Percentiles rank a stretch among this genome's conserved stretches.
Conservation (phyloP, 2,329 filamentous ascomycete species). For the Simplicillium sp. region DNA sequence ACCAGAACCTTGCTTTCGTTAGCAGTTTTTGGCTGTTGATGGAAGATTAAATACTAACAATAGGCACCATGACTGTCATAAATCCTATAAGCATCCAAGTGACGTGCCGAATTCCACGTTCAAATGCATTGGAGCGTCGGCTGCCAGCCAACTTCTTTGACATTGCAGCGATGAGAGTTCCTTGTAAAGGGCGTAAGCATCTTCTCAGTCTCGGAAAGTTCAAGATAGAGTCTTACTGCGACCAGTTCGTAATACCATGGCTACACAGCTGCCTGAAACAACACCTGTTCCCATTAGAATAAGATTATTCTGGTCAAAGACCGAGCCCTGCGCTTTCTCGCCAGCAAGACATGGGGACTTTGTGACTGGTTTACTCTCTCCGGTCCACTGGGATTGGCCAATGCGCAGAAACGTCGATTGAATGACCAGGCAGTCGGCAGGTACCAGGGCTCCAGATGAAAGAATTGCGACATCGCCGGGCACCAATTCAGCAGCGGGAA, state of each 20-base stretch:
- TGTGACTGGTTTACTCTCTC: constrained; percentile 16
- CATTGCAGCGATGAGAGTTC: constrained; percentile 16
- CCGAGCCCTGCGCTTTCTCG: constrained; percentile 9
- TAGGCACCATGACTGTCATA: constrained; percentile 19
- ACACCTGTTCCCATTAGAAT: constrained; percentile 18
- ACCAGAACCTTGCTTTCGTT: constrained; percentile 11
- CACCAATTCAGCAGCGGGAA: constrained; percentile 12
- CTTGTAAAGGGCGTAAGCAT: constrained; percentile 3
- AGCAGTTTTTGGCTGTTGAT: neutral
- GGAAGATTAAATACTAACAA: constrained; percentile 11
- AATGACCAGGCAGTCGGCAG: constrained; percentile 18
- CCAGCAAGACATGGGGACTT: constrained; percentile 10
- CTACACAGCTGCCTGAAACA: constrained; percentile 16
- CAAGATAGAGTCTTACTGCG: neutral
- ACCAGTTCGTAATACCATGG: constrained; percentile 15
- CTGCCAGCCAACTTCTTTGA: constrained; percentile 14
- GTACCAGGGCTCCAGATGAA: constrained; percentile 13
- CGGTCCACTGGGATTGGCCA: constrained; percentile 19
- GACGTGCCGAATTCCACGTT: constrained; percentile 17
- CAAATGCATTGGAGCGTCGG: constrained; percentile 16
- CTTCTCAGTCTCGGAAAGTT: neutral
- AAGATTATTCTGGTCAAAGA: constrained; percentile 17
- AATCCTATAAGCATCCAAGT: constrained; percentile 18
- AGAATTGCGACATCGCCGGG: constrained; percentile 15
- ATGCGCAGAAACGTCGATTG: constrained; percentile 16